Base-by-base conservation (phyloP, 495 filamentous ascomycete genomes). In the Neurospora intermedia region DNA sequence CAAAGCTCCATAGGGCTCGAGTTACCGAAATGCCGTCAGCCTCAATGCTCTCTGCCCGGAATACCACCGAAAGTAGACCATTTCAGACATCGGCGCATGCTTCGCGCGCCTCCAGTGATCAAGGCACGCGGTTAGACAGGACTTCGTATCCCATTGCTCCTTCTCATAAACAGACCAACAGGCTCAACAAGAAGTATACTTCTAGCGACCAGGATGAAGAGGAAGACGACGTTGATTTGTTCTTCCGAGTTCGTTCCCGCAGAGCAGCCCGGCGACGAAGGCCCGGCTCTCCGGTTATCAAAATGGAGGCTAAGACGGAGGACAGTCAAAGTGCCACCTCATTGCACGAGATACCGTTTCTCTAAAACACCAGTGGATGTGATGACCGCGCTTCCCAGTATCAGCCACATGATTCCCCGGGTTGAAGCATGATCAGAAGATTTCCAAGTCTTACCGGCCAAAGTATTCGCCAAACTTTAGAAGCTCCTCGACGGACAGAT, bases 381-480 rank as follows among this genome's bases (percentile, higher is more conserved):
- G 92, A 75, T 91, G 90, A 42, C 78, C 78, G 45, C 42, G 15
- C 40, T 48, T 43, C 46, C n/a, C 46, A 54, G 6, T 23, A 54
- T 54, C 46, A 54, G 46, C 23, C n/a, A 54, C 6, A 23, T 11
- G 6, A 54, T 23, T 54, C 23, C 20, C 18, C 46, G 46, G n/a
- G n/a, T 18, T 23, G n/a, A 20, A 54, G n/a, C 46, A 6, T 54
- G 20, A 23, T 54, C 18, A 54, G 1, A 8, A 54, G 10, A 35
- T 27, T 3, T 43, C 6, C 27, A 15, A 7, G 5, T 43, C 77
- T 15, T 74, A 78, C 41, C 91, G 89, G 39, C 93, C 93, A 80
- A 95, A 97, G 79, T 96, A 93, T 10, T 84, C 84, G 43, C 89
- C 91, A 74, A 89, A 92, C n/a, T 92, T 86, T 6, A 93, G 82